Conservation (phyloP, 169 alveolate species). For the Plasmodium sp. region DNA sequence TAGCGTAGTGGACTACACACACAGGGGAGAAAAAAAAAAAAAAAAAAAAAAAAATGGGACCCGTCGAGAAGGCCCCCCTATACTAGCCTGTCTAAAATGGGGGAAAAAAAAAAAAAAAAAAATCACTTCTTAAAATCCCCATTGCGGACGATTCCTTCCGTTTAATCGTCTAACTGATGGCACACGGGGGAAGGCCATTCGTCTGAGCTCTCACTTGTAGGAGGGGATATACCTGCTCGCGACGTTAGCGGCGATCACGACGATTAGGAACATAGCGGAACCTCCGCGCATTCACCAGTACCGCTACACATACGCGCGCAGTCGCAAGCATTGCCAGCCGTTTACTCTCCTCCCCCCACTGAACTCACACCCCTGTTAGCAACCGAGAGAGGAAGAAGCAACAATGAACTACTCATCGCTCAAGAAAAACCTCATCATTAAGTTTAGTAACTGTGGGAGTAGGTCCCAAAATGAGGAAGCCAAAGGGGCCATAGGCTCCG, state of each 20-base stretch:
- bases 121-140: not conserved
- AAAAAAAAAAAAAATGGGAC: not conserved
- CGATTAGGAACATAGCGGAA: not conserved
- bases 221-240: not conserved
- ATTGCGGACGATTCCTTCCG: not conserved
- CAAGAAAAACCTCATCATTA: slow-evolving; percentile 23
- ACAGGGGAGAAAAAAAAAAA: not conserved
- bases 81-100: not conserved
- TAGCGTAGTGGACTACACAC: not conserved
- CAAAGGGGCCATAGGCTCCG: not conserved
- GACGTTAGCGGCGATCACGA: not conserved
- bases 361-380: not conserved
- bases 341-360: not conserved
- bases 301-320: not conserved
- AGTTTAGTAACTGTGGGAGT: not conserved
- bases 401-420: slow-evolving; percentile 30
- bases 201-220: not conserved
- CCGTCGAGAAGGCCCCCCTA: not conserved
- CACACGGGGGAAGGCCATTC: not conserved
- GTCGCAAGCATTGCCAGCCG: not conserved
- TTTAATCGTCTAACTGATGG: not conserved
- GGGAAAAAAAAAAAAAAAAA: not conserved
- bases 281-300: not conserved
- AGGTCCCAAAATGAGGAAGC: not conserved
- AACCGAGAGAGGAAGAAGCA: not conserved